These are phyloP conservation scores for Pezicula radicicola DNA, from an alignment of 2,329 filamentous ascomycete species.

Conservation along the genomic window DNA sequence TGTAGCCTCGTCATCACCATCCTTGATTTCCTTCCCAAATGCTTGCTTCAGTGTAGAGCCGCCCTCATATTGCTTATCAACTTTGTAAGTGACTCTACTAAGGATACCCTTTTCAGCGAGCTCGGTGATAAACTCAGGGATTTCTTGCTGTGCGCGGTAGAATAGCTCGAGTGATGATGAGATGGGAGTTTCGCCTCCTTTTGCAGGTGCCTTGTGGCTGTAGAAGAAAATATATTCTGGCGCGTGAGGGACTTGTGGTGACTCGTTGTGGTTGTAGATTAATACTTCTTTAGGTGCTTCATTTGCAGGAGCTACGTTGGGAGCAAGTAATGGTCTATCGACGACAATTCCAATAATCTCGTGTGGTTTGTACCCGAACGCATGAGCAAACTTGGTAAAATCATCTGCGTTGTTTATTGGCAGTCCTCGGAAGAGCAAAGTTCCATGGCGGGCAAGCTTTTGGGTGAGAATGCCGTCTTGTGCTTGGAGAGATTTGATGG, in stretches of 20 bases:
- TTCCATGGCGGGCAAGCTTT: constrained; percentile 40
- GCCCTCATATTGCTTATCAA: constrained; percentile 39
- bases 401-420: constrained; percentile 42
- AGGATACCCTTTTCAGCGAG: constrained; percentile 42
- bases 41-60: constrained; percentile 43
- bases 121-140: constrained; percentile 42
- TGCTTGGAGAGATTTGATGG: constrained; percentile 34
- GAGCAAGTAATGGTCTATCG: constrained; percentile 38
- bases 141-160: constrained; percentile 38
- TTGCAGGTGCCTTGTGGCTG: constrained; percentile 32
- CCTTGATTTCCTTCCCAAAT: constrained; percentile 44
- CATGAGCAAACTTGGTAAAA: constrained; percentile 46
- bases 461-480: constrained; percentile 34
- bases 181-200: constrained; percentile 40
- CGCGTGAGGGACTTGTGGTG: constrained; percentile 46
- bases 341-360: constrained; percentile 50
- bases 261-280: constrained; percentile 50
- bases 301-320: constrained; percentile 44
- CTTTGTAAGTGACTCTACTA: constrained; percentile 38
- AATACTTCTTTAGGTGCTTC: constrained; percentile 43
- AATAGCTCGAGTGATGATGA: constrained; percentile 45
- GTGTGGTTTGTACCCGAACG: constrained; percentile 44
- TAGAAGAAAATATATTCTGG: constrained; percentile 51
- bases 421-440: constrained; percentile 42
- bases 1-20: constrained; percentile 39